phyloP scores from a whole-genome alignment of 2,329 filamentous ascomycete genomes.

The Alternaria burnsii region DNA sequence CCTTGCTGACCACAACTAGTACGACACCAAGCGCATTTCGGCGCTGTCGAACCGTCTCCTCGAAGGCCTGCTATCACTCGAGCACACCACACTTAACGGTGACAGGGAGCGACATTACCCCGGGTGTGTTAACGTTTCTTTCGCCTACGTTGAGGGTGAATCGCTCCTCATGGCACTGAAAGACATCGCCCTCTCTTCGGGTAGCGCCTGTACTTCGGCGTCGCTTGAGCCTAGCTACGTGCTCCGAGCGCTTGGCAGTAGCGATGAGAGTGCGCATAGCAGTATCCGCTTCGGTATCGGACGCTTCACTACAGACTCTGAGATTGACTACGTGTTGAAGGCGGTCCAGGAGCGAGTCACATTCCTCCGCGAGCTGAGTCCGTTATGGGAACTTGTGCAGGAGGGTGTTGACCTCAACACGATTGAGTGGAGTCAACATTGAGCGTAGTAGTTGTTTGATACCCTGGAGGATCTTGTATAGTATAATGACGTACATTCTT shows the following conservation, averaged over 20 bases:
- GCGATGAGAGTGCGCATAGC: conserved; percentile 96
- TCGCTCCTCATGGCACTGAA: conserved; percentile 98
- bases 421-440: conserved; percentile 99
- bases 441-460: conserved; percentile 43
- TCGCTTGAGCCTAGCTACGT: conserved; percentile 98
- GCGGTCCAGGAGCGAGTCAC: conserved; percentile 89
- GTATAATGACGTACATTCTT: conserved; percentile 24
- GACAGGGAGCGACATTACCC: conserved; percentile 86
- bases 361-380: conserved; percentile 93
- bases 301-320: conserved; percentile 90
- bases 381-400: conserved; percentile 96
- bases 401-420: conserved; percentile 95
- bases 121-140: conserved; percentile 97
- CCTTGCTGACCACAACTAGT: conserved; percentile 64
- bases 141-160: conserved; percentile 97
- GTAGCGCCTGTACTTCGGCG: conserved; percentile 95
- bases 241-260: conserved; percentile 90
- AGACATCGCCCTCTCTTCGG: conserved; percentile 95
- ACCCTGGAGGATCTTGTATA: conserved; percentile 32
- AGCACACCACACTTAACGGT: conserved; percentile 92
- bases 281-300: conserved; percentile 98
- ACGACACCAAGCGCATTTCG: conserved; percentile 87
- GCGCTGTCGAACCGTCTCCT: conserved; percentile 83
- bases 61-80: conserved; percentile 83
- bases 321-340: conserved; percentile 98